phyloP scores from a whole-genome alignment of 1,139 yeast genomes.

The Suhomyces panamericanus region DNA sequence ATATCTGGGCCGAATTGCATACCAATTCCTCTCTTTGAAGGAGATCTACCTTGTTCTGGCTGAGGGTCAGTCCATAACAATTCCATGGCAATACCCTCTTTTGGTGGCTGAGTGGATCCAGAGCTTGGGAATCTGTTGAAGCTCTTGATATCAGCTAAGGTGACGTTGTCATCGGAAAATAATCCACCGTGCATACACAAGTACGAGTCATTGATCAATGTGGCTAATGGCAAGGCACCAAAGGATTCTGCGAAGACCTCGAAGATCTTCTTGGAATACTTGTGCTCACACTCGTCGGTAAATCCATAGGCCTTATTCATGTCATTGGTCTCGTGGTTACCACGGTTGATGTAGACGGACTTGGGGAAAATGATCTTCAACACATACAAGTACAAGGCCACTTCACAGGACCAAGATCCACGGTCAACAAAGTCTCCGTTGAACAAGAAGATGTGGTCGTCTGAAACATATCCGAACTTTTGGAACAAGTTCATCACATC shows the following conservation, averaged over 20 bases:
- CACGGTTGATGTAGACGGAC: slow-evolving; percentile 76
- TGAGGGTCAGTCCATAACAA: slow-evolving; percentile 98
- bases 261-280: slow-evolving; percentile 81
- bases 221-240: slow-evolving; percentile 82
- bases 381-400: slow-evolving; percentile 77
- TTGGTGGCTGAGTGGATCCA: slow-evolving; percentile 75
- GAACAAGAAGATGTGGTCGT: slow-evolving; percentile 76
- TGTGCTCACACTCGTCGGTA: slow-evolving; percentile 91
- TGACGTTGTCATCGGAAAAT: slow-evolving; percentile 73
- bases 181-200: slow-evolving; percentile 96
- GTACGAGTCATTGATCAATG: slow-evolving; percentile 73
- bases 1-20: slow-evolving; percentile 96
- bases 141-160: slow-evolving; percentile 70
- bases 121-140: slow-evolving; percentile 63
- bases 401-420: slow-evolving; percentile 98
- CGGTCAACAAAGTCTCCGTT: slow-evolving; percentile 98
- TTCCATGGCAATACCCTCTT: slow-evolving; percentile 94
- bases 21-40: slow-evolving; percentile 93
- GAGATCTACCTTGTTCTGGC: slow-evolving; percentile 69
- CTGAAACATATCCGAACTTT: slow-evolving; percentile 65
- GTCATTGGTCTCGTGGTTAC: slow-evolving; percentile 95
- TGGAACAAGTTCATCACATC: slow-evolving; percentile 81
- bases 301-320: slow-evolving; percentile 98
- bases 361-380: slow-evolving; percentile 79
- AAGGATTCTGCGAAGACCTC: slow-evolving; percentile 85